Conservation (phyloP, 139 green algal species). For the Volvox africanus region DNA sequence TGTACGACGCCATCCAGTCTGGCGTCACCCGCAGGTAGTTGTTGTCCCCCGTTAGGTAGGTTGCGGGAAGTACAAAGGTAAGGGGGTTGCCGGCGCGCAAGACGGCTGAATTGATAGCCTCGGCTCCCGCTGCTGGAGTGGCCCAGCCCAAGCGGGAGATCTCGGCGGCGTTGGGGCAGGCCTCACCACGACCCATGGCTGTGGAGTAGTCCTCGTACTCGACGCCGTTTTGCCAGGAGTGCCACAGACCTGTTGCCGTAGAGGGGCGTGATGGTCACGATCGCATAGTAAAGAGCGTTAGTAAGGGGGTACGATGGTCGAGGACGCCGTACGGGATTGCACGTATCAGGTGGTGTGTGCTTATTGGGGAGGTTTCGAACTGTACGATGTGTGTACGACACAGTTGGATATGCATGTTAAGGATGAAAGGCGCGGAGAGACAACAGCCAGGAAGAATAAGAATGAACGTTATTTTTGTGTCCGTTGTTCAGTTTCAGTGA, state of each 20-base stretch:
- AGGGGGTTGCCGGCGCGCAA: background rate
- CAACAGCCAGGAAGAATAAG: background rate
- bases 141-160: constrained; percentile 19
- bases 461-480: too few species aligned
- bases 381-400: background rate
- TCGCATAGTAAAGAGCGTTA: background rate
- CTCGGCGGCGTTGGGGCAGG: constrained; percentile 37
- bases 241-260: background rate
- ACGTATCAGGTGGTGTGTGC: background rate
- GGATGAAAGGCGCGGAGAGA: too few species aligned
- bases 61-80: constrained; percentile 15
- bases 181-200: constrained; percentile 12
- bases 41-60: constrained; percentile 17
- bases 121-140: background rate
- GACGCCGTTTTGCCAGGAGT: constrained; percentile 23
- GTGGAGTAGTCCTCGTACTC: constrained; percentile 24
- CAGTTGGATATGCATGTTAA: background rate
- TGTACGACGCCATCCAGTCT: background rate
- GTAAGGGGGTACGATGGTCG: background rate
- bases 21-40: constrained; percentile 11
- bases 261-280: too few species aligned
- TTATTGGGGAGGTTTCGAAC: background rate
- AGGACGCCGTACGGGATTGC: too few species aligned
- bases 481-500: too few species aligned
- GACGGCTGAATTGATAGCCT: background rate